Base-by-base conservation (phyloP, 345 rosid species). In the Heritiera littoralis region DNA sequence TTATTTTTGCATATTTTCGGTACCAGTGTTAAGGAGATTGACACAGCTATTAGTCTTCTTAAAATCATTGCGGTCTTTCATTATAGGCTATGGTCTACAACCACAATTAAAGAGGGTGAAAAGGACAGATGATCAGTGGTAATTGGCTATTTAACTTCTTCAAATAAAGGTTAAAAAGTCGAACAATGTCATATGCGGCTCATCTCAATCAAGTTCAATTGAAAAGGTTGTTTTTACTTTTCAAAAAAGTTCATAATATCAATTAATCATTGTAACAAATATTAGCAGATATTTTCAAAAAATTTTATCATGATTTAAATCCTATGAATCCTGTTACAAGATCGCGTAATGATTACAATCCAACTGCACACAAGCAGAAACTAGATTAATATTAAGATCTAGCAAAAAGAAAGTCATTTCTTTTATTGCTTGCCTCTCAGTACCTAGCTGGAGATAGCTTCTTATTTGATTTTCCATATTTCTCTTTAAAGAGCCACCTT, bases 401-500 rank as follows among this genome's bases (percentile, higher is more conserved):
- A 68, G 73, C 30, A 45, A 3, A 64, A 64, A 20, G 32, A 58
- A 58, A 35, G 38, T 30, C 7, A 0, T 30, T 28, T 61, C 35
- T 61, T 23, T 68, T 17, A 40, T 40, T 68, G 1, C 28, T 40
- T 68, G 46, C 41, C n/a, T 79, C 51, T 35, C 41, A 4, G 8
- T 35, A 35, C 3, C 38, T 54, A 52, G 56, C 20, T 38, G 72
- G 52, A 73, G 78, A 43, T 15, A 64, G 65, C 55, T 45, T 63
- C 77, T 79, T 71, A 68, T 35, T 78, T 65, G 64, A 38, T 38
- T 20, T 15, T 14, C n/a, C 56, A 52, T 52, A 14, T 15, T 14
- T 14, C 56, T 52, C 61, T 52, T 15, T 23, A 23, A 23, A 23
- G 28, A 23, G 28, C 28, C 28, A 23, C 28, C 28, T 23, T 23